These are phyloP conservation scores for Hippophae rhamnoides DNA, from an alignment of 306 rosid species.

Conservation along the genomic window DNA sequence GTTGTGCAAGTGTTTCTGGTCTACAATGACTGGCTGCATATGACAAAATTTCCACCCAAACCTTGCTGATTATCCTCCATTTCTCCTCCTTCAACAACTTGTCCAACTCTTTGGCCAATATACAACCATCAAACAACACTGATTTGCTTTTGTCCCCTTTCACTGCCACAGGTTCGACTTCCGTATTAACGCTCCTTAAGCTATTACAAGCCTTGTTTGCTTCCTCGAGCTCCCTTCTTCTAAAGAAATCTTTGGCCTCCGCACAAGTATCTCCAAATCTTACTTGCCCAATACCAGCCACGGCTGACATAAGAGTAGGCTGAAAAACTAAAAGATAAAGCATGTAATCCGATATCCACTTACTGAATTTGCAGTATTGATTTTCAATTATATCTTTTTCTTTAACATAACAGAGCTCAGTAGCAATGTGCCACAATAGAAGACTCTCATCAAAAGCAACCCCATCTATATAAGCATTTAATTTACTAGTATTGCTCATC, in stretches of 20 bases:
- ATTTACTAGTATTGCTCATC: background rate
- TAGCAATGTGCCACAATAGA: slow-evolving; percentile 35
- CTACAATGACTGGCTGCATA: slow-evolving; percentile 16
- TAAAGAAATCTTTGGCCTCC: slow-evolving; percentile 28
- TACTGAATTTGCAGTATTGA: slow-evolving; percentile 3
- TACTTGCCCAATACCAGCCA: slow-evolving; percentile 25
- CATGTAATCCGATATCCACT: slow-evolving; percentile 34
- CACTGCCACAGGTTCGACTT: background rate
- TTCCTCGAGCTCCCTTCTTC: background rate
- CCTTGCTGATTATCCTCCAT: slow-evolving; percentile 10
- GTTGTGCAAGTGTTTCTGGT: slow-evolving; percentile 9
- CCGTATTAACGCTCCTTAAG: slow-evolving; percentile 4
- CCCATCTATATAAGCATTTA: background rate
- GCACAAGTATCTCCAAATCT: slow-evolving; percentile 24
- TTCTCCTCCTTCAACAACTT: background rate
- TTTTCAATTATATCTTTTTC: background rate
- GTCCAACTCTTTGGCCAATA: slow-evolving; percentile 3
- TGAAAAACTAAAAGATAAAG: slow-evolving; percentile 30
- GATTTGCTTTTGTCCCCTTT: slow-evolving; percentile 21
- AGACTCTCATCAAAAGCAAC: slow-evolving; percentile 25
- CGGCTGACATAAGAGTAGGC: slow-evolving; percentile 23
- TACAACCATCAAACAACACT: slow-evolving; percentile 16
- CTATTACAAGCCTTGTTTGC: background rate
- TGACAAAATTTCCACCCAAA: slow-evolving; percentile 23
- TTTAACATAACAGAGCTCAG: slow-evolving; percentile 19